A percentile compares a stretch with the other conserved stretches of the same genome.
Evolutionary conservation across 108 stramenopile species (phyloP).

Genomic region (Aurantiochytrium sp.): DNA sequence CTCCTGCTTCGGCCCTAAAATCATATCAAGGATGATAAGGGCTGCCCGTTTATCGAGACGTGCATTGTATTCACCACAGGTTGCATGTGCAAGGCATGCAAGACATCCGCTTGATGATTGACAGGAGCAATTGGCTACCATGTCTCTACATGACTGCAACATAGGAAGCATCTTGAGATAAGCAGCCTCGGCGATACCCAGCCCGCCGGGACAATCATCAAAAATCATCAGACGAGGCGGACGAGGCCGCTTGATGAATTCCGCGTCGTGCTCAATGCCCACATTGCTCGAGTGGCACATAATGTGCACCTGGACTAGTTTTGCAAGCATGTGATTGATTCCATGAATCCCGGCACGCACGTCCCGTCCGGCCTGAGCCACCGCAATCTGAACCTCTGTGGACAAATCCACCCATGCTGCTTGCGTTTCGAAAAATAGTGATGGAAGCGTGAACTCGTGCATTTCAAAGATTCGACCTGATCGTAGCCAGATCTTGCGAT

Average conservation of each 20-base stretch:
- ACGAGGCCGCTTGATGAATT: constrained; percentile 23
- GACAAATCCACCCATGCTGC: constrained; percentile 82
- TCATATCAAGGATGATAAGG: constrained; percentile 1
- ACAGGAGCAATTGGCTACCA: neutral
- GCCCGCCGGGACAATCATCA: constrained; percentile 51
- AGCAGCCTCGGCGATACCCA: constrained; percentile 39
- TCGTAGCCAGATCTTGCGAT: constrained; percentile 25
- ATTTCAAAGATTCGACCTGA: constrained; percentile 28
- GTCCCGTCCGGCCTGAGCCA: constrained; percentile 22
- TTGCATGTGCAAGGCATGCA: neutral
- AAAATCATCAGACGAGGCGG: constrained; percentile 43
- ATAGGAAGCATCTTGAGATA: constrained; percentile 17
- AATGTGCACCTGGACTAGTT: constrained; percentile 78
- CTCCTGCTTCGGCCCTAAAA: neutral
- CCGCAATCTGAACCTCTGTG: constrained; percentile 15
- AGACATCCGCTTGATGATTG: neutral
- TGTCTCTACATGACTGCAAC: neutral
- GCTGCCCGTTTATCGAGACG: constrained; percentile 17
- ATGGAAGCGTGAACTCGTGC: constrained; percentile 69
- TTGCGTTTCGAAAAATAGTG: constrained; percentile 80
- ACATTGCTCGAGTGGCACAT: constrained; percentile 66
- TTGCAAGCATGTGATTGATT: constrained; percentile 75
- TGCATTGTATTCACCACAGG: constrained; percentile 24
- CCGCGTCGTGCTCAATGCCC: constrained; percentile 32
- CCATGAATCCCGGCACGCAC: constrained; percentile 72